A percentile compares a stretch with the other conserved stretches of the same genome.
Conservation (phyloP, 2,329 filamentous ascomycete genomes). For the Endoconidiophora laricicola region DNA sequence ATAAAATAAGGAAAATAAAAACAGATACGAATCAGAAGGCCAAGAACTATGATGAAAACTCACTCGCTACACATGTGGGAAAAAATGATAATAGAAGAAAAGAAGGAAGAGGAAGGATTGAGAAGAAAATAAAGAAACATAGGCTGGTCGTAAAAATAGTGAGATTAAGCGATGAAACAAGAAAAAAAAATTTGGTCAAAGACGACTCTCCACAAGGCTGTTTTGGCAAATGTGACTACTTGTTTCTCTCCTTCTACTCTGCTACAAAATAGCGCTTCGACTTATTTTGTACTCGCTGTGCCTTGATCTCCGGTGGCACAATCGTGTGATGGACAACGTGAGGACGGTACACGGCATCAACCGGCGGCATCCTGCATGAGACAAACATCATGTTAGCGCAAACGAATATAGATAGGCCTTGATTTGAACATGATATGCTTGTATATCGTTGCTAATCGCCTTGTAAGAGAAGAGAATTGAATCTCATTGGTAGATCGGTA, state of each 20-base stretch:
- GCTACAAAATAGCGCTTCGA: constrained; percentile 58
- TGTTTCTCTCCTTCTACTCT: constrained; percentile 25
- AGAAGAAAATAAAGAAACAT: not conserved
- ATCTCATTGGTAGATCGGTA: too few relatives aligned
- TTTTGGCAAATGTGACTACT: too few relatives aligned
- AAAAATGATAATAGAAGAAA: not conserved
- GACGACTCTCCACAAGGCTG: too few relatives aligned
- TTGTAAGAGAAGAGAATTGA: too few relatives aligned
- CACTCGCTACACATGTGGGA: not conserved
- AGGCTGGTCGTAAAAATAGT: not conserved
- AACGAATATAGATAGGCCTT: too few relatives aligned
- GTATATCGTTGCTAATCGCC: too few relatives aligned
- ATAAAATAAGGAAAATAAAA: not conserved
- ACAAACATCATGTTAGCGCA: constrained; percentile 13
- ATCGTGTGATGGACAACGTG: constrained; percentile 86
- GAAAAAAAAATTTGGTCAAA: constrained; percentile 12
- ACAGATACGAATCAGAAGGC: not conserved
- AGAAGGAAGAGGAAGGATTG: not conserved
- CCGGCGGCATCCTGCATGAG: constrained; percentile 53
- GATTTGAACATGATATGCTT: too few relatives aligned
- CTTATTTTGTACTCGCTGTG: constrained; percentile 47
- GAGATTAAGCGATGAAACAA: not conserved
- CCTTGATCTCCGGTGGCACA: constrained; percentile 52
- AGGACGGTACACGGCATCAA: constrained; percentile 77
- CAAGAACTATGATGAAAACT: not conserved